These are phyloP conservation scores for bread wheat (Triticum aestivum) DNA, from an alignment of 176 grass and related monocot species.

Conservation along the genomic window DNA sequence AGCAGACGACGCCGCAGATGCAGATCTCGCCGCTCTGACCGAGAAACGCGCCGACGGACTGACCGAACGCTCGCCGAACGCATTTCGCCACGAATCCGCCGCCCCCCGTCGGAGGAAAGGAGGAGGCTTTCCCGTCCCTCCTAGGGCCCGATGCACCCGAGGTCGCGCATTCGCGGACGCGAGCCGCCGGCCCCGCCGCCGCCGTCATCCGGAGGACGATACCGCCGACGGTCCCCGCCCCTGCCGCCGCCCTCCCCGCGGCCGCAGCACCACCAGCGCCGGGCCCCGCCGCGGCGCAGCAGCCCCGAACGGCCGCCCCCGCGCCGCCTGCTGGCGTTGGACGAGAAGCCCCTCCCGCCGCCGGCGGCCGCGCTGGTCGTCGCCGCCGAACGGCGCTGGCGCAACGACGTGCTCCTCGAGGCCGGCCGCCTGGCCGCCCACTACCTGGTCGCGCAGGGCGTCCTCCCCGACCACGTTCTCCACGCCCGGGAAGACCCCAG, in stretches of 20 bases:
- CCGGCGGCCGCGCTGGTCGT: background rate
- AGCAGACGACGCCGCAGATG: background rate
- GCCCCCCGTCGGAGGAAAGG: too few relatives aligned
- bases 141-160: background rate
- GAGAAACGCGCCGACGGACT: background rate
- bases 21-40: background rate
- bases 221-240: conserved; percentile 30
- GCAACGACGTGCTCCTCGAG: conserved; percentile 46
- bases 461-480: conserved; percentile 47
- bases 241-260: background rate
- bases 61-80: background rate
- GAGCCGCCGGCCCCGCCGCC: background rate
- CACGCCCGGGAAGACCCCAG: conserved; percentile 34
- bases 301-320: conserved; percentile 31
- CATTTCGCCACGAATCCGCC: background rate
- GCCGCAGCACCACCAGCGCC: conserved; percentile 22
- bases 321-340: background rate
- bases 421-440: conserved; percentile 59
- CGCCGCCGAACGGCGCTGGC: background rate
- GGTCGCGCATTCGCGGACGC: background rate
- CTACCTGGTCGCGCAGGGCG: conserved; percentile 53
- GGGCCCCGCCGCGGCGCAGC: background rate
- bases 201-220: conserved; percentile 5
- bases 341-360: background rate
- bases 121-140: too few relatives aligned